Evolutionary conservation across 116 monocot species (phyloP).

Genomic region (Posidonia oceanica): DNA sequence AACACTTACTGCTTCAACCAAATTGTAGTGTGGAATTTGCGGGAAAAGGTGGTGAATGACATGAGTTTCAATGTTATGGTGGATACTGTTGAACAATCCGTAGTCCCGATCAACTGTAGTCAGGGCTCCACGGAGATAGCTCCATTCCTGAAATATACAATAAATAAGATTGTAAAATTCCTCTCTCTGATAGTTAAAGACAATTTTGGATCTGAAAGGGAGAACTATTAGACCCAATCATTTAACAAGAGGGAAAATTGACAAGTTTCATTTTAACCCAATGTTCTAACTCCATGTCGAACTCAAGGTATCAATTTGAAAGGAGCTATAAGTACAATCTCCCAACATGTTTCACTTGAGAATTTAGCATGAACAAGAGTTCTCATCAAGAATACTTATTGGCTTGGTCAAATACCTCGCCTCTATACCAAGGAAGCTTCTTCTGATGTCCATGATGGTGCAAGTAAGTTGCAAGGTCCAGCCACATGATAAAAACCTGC

Average conservation of each 20-base stretch:
- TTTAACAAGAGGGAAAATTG: no score
- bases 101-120: slow-evolving; percentile 82
- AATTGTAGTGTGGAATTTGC: slow-evolving; percentile 81
- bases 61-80: slow-evolving; percentile 89
- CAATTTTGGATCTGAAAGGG: no score
- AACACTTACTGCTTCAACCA: slow-evolving; percentile 63
- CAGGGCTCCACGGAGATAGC: slow-evolving; percentile 63
- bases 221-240: no score
- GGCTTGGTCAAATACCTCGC: slow-evolving; percentile 24
- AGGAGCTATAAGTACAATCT: neutral
- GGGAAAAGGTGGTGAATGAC: slow-evolving; percentile 85
- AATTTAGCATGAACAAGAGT: neutral
- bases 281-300: no score
- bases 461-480: slow-evolving; percentile 74
- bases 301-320: neutral
- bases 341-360: no score
- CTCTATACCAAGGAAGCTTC: slow-evolving; percentile 78
- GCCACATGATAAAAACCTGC: slow-evolving; percentile 74
- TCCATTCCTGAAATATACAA: slow-evolving; percentile 59
- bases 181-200: no score
- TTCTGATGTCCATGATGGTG: slow-evolving; percentile 74
- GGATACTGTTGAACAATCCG: slow-evolving; percentile 79
- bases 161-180: neutral
- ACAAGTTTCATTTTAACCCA: no score
- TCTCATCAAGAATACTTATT: neutral